Percentiles rank a stretch among this genome's conserved stretches.
Conservation (phyloP, 2,329 filamentous ascomycete species). For the Pleoardoris graminearum region DNA sequence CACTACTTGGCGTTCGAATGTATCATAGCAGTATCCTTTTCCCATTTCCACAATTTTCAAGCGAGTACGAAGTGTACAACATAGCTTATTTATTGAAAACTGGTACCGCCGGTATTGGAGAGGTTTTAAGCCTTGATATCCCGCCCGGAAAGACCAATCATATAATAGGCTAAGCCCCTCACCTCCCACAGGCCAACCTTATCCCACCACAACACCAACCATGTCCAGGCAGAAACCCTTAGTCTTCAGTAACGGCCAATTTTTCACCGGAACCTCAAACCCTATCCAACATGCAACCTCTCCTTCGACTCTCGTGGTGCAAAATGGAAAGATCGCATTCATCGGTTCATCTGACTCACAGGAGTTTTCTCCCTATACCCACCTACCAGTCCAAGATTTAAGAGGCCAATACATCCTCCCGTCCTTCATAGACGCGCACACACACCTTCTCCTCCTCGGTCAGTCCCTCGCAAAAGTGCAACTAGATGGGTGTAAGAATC, state of each 20-base stretch:
- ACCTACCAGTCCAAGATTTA: slow-evolving; percentile 39
- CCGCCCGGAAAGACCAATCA: too few species aligned
- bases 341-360: slow-evolving; percentile 38
- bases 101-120: too few species aligned
- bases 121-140: too few species aligned
- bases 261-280: slow-evolving; percentile 20
- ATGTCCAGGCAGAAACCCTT: slow-evolving; percentile 7
- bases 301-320: slow-evolving; percentile 45
- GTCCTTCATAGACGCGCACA: slow-evolving; percentile 62
- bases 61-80: too few species aligned
- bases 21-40: too few species aligned
- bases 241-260: slow-evolving; percentile 35
- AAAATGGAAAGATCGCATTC: slow-evolving; percentile 48
- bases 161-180: slow-evolving; percentile 8
- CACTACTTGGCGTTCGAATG: too few species aligned
- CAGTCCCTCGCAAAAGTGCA: slow-evolving; percentile 58
- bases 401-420: slow-evolving; percentile 52
- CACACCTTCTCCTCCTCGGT: slow-evolving; percentile 60
- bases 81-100: too few species aligned
- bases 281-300: not conserved
- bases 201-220: not conserved
- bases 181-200: not conserved
- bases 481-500: slow-evolving; percentile 52
- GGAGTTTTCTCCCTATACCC: slow-evolving; percentile 32
- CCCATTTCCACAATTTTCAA: too few species aligned